These are phyloP conservation scores for Dillenia suffruticosa DNA, from an alignment of 164 flowering plant genomes.

Conservation along the genomic window DNA sequence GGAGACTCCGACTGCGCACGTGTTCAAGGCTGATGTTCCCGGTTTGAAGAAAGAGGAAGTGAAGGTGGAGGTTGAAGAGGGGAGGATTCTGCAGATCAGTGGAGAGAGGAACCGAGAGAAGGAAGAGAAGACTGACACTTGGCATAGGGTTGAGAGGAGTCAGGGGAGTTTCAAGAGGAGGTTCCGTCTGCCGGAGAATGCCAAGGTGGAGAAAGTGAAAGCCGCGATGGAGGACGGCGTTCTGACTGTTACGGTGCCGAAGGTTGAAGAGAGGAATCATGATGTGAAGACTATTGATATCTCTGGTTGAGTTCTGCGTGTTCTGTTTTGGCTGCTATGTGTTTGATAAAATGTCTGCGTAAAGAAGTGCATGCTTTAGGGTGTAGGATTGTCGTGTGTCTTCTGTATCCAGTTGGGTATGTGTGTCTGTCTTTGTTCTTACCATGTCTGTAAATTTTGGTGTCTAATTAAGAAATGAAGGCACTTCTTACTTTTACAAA, in stretches of 20 bases:
- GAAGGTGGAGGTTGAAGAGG: conserved; percentile 41
- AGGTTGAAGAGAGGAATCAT: conserved; percentile 14
- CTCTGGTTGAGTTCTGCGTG: conserved; percentile 1
- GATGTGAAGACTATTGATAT: conserved; percentile 22
- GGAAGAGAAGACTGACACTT: conserved; percentile 36
- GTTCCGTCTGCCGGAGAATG: conserved; percentile 37
- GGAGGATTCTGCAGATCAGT: conserved; percentile 25
- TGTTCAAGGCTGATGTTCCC: conserved; percentile 35
- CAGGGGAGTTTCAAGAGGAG: conserved; percentile 29
- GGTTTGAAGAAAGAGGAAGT: conserved; percentile 40
- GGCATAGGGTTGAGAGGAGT: conserved; percentile 40
- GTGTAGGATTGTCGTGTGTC: too few species aligned
- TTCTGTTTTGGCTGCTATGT: not conserved
- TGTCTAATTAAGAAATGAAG: too few species aligned
- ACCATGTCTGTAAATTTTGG: too few species aligned
- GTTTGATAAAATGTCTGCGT: not conserved
- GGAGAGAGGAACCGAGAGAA: conserved; percentile 32
- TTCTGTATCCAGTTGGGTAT: too few species aligned
- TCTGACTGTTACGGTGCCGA: conserved; percentile 32
- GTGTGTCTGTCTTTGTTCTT: too few species aligned
- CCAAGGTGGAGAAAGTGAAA: conserved; percentile 27
- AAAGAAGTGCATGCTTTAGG: too few species aligned
- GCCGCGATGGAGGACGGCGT: conserved; percentile 37
- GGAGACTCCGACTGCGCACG: conserved; percentile 34
- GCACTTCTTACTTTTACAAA: too few species aligned